A percentile compares a stretch with the other conserved stretches of the same genome.
These are phyloP conservation scores for Helenozyma rhizophorensis DNA, from an alignment of 805 yeast genomes.

Conservation along the genomic window DNA sequence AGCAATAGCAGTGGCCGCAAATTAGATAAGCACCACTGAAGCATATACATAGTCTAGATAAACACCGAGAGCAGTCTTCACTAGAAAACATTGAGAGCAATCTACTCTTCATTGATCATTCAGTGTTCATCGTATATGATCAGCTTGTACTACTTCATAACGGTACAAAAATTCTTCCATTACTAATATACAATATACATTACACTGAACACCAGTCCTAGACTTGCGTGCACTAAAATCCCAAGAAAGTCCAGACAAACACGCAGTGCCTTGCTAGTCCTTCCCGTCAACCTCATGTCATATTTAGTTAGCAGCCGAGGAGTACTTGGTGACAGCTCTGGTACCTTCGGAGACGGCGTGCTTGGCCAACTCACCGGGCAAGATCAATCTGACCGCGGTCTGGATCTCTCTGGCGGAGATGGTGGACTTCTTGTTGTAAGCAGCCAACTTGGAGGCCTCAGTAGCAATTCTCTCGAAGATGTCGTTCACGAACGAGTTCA, in stretches of 20 bases:
- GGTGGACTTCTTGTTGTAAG: slow-evolving; percentile 37
- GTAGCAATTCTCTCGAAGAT: slow-evolving; percentile 35
- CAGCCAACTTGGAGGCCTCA: slow-evolving; percentile 37
- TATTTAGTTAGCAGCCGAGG: slow-evolving; percentile 32
- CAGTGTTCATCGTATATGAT: no score
- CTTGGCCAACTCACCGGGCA: slow-evolving; percentile 38
- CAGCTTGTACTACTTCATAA: no score
- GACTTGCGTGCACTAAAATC: slow-evolving; percentile 15
- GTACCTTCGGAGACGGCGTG: slow-evolving; percentile 39
- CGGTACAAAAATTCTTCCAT: slow-evolving; percentile 17
- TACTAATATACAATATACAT: slow-evolving; percentile 22
- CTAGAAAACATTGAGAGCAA: no score
- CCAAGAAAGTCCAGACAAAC: slow-evolving; percentile 7
- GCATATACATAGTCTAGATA: not conserved
- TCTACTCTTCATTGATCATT: no score
- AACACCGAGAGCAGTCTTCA: not conserved
- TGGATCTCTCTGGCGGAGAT: slow-evolving; percentile 37
- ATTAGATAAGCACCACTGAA: slow-evolving; percentile 2
- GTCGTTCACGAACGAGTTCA: slow-evolving; percentile 37
- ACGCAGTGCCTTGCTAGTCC: slow-evolving; percentile 13
- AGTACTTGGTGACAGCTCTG: slow-evolving; percentile 38
- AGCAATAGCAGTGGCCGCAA: slow-evolving; percentile 1
- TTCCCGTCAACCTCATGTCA: slow-evolving; percentile 12
- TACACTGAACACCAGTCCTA: slow-evolving; percentile 15
- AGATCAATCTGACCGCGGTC: slow-evolving; percentile 36